Evolutionary conservation across 129 eudicot species (phyloP).

Genomic region (Centrapalus pauciflorus): DNA sequence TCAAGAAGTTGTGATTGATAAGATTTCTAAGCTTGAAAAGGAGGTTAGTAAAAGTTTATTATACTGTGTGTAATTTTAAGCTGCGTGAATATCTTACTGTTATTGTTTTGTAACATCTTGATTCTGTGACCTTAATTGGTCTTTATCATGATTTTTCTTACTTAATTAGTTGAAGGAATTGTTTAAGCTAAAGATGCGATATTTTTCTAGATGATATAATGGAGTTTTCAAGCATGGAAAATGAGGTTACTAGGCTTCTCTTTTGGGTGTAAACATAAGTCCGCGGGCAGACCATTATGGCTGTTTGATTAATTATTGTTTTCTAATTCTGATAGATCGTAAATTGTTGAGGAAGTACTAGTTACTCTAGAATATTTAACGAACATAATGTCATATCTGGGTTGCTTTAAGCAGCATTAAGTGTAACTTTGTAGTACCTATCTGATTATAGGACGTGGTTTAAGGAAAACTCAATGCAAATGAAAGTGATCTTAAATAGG

Average conservation of each 20-base stretch:
- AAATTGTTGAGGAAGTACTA: not conserved
- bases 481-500: no score
- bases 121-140: constrained; percentile 14
- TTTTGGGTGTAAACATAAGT: not conserved
- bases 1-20: constrained; percentile 32
- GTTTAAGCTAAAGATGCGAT: constrained; percentile 3
- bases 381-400: not conserved
- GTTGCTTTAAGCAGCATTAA: not conserved
- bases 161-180: constrained; percentile 12
- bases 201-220: not conserved
- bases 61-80: constrained; percentile 1
- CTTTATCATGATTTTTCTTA: constrained; percentile 10
- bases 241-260: not conserved
- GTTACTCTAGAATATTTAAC: not conserved
- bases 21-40: constrained; percentile 53
- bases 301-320: not conserved
- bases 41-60: constrained; percentile 49
- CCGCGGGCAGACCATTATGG: not conserved
- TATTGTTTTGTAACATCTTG: not conserved
- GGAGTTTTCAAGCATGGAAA: not conserved
- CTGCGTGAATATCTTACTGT: not conserved
- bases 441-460: not conserved
- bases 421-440: not conserved
- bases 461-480: no score
- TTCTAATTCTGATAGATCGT: not conserved